phyloP scores from a whole-genome alignment of 2,329 filamentous ascomycete genomes.

The Clonostachys byssicola region DNA sequence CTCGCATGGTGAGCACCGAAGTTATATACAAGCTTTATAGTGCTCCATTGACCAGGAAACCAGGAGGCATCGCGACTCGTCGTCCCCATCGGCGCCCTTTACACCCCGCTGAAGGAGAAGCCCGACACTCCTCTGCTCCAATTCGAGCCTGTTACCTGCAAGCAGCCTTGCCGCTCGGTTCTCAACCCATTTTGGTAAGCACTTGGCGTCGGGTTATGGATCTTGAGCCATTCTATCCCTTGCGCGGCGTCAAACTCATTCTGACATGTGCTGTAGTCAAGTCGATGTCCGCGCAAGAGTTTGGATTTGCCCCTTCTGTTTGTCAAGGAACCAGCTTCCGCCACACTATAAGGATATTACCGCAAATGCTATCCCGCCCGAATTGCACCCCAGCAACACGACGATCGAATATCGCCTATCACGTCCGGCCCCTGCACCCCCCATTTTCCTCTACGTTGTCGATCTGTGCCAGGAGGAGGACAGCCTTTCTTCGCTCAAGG shows the following conservation, averaged over 20 bases:
- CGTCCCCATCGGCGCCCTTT: constrained; percentile 92
- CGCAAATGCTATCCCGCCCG: constrained; percentile 74
- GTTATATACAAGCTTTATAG: background rate
- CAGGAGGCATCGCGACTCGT: constrained; percentile 92
- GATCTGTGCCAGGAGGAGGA: constrained; percentile 88
- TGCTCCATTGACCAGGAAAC: background rate
- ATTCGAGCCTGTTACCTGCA: constrained; percentile 96
- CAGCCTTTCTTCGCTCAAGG: constrained; percentile 76
- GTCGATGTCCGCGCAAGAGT: constrained; percentile 79
- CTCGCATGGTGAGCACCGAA: constrained; percentile 71
- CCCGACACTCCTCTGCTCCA: constrained; percentile 82
- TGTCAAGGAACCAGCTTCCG: constrained; percentile 77
- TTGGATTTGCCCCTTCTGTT: constrained; percentile 87
- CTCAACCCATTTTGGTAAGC: constrained; percentile 93
- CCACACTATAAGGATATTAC: constrained; percentile 90
- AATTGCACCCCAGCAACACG: constrained; percentile 76
- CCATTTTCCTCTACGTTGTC: constrained; percentile 84
- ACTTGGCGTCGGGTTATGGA: background rate
- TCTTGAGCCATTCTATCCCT: background rate
- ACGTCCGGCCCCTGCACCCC: constrained; percentile 76
- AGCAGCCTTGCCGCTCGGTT: constrained; percentile 90
- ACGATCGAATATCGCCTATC: constrained; percentile 87
- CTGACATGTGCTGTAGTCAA: constrained; percentile 46
- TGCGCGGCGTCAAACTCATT: background rate
- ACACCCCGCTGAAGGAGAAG: constrained; percentile 95